These are phyloP conservation scores for Colletotrichum shisoi DNA, from an alignment of 2,329 filamentous ascomycete genomes.

Conservation along the genomic window DNA sequence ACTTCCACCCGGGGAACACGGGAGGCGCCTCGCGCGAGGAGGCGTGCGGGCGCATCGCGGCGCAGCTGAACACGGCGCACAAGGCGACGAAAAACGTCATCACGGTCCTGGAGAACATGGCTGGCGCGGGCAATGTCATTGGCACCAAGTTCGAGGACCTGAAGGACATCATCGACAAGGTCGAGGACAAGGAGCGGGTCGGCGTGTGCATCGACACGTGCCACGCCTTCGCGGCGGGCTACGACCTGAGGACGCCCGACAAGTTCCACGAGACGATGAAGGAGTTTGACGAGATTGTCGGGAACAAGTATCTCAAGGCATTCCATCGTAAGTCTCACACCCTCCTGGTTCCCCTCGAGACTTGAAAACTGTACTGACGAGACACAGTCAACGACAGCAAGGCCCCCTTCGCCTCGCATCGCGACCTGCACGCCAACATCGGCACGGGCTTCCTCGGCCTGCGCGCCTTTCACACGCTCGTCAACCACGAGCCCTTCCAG, in stretches of 20 bases:
- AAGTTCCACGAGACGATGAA: slow-evolving; percentile 77
- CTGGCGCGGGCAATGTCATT: slow-evolving; percentile 84
- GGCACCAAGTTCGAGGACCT: slow-evolving; percentile 88
- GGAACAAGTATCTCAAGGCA: slow-evolving; percentile 79
- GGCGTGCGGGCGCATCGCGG: slow-evolving; percentile 80
- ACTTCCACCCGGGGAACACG: slow-evolving; percentile 93
- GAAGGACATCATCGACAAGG: slow-evolving; percentile 78
- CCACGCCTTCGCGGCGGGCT: slow-evolving; percentile 92
- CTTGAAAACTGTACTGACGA: slow-evolving; percentile 20
- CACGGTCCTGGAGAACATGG: slow-evolving; percentile 95
- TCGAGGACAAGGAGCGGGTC: slow-evolving; percentile 82
- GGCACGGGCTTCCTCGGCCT: slow-evolving; percentile 93
- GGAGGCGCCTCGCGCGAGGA: slow-evolving; percentile 71
- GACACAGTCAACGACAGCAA: slow-evolving; percentile 90
- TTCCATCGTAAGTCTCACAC: slow-evolving; percentile 65
- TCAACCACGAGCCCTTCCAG: slow-evolving; percentile 81
- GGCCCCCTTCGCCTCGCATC: slow-evolving; percentile 79
- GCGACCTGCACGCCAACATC: slow-evolving; percentile 95
- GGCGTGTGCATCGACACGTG: slow-evolving; percentile 97
- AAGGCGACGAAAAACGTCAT: slow-evolving; percentile 77
- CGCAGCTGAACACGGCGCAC: slow-evolving; percentile 83
- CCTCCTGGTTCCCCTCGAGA: no score
- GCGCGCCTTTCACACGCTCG: slow-evolving; percentile 86
- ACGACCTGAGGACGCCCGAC: slow-evolving; percentile 81
- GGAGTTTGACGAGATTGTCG: slow-evolving; percentile 80